Base-by-base conservation (phyloP, 306 rosid species). In the Parietaria judaica region DNA sequence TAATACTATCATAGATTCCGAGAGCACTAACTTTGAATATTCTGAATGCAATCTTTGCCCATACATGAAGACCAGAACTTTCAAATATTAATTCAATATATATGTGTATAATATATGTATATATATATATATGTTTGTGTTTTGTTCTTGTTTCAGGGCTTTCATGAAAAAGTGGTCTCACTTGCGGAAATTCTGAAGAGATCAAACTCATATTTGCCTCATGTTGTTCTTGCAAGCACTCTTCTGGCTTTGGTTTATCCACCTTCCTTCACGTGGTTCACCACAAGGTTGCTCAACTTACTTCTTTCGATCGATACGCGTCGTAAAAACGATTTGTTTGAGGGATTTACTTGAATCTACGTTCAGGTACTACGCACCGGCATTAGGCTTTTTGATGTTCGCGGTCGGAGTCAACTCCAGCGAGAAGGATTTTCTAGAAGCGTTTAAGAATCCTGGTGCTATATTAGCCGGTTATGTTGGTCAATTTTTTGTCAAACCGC, bases 371-470 rank as follows among this genome's bases (percentile, higher is more conserved):
- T 85, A 83, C 72, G 95, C 98, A 51, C 96, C 98, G 54, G 95
- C 98, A 55, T 84, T 91, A 51, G 98, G 98, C 64, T 84, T 91
- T 82, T 75, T 91, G 82, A 88, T 91, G 98, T 91, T 91, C 59
- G 95, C 98, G 50, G 98, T 91, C 47, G 98, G 98, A 70, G 94
- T 91, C 66, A 91, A 91, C 79, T 91, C 98, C 64, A 82, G 86
- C 51, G 96, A 91, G 69, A 85, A 73, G 44, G 98, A 91, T 72
- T 91, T 88, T 65, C 65, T 91, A 36, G 88, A 85, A 79, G 95
- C 98, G 54, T 77, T 88, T 76, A 85, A 80, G 59, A 78, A 85
- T 72, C 96, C 98, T 37, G 74, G 71, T 56, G 92, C 84, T 61
- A 86, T 91, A 66, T 58, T 71, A 69, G 78, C 92, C 31, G 98